phyloP scores from a whole-genome alignment of 2,329 filamentous ascomycete genomes.

The Cucurbitaria berberidis region DNA sequence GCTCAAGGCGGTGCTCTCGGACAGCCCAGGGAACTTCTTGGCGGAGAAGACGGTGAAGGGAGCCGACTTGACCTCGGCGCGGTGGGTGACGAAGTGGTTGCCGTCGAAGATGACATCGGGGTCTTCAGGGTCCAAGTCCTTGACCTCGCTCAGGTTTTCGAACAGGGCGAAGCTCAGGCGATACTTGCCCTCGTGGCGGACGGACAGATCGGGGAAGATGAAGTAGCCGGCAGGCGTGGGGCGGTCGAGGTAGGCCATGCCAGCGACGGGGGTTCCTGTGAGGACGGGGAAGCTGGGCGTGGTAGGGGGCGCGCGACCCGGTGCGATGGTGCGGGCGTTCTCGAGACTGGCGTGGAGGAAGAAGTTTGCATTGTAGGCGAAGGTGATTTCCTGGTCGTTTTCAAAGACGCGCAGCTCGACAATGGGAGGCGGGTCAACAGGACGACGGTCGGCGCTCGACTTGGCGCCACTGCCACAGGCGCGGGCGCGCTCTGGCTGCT shows the following conservation, averaged over 20 bases:
- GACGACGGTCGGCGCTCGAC: constrained; percentile 79
- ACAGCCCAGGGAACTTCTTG: constrained; percentile 96
- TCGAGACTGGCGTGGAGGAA: constrained; percentile 93
- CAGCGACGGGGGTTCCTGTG: constrained; percentile 92
- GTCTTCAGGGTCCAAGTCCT: constrained; percentile 71
- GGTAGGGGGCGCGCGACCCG: constrained; percentile 71
- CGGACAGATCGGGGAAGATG: constrained; percentile 95
- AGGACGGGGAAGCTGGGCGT: constrained; percentile 80
- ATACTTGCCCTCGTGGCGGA: constrained; percentile 93
- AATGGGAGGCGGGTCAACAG: constrained; percentile 92
- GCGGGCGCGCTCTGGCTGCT: constrained; percentile 91
- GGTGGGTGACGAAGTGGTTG: constrained; percentile 73
- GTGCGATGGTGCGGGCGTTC: constrained; percentile 80
- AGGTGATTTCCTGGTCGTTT: constrained; percentile 72
- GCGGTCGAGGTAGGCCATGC: constrained; percentile 93
- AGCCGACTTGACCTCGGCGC: constrained; percentile 86
- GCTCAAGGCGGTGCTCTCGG: constrained; percentile 86
- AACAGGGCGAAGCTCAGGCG: constrained; percentile 91
- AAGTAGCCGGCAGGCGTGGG: constrained; percentile 85
- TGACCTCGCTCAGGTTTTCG: constrained; percentile 86
- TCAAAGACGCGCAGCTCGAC: constrained; percentile 89
- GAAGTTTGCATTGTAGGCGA: constrained; percentile 94
- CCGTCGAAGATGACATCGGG: constrained; percentile 50
- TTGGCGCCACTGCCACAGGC: constrained; percentile 96
- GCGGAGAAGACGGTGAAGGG: constrained; percentile 92